Percentiles rank a stretch among this genome's conserved stretches.
Conservation (phyloP, 2,329 filamentous ascomycete genomes). For the Neofusicoccum cordaticola region DNA sequence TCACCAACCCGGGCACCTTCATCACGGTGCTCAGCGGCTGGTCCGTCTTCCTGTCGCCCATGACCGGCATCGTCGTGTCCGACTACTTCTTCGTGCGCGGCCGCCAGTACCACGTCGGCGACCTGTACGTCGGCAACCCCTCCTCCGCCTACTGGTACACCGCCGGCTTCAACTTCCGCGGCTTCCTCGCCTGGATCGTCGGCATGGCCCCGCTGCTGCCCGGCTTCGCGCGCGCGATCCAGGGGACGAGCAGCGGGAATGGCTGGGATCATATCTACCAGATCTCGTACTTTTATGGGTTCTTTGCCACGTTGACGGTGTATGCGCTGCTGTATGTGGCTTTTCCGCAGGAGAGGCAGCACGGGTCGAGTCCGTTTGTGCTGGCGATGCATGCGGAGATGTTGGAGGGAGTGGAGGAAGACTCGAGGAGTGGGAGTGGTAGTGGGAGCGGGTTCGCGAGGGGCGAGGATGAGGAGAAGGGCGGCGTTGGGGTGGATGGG, state of each 20-base stretch:
- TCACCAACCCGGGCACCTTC: conserved; percentile 17
- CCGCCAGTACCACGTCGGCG: conserved; percentile 24
- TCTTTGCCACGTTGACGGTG: neutral
- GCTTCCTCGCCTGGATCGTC: conserved; percentile 24
- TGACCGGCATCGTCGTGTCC: conserved; percentile 23
- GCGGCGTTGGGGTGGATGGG: neutral
- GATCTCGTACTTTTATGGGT: conserved; percentile 12
- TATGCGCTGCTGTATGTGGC: neutral
- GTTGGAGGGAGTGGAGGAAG: neutral
- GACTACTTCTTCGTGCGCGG: conserved; percentile 28
- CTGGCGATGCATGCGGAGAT: conserved; percentile 1
- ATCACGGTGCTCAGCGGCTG: conserved; percentile 26
- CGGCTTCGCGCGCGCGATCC: conserved; percentile 11
- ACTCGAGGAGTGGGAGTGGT: neutral
- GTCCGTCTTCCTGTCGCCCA: conserved; percentile 27
- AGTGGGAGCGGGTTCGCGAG: neutral
- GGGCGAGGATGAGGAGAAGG: neutral
- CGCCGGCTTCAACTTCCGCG: conserved; percentile 25
- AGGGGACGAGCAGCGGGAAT: neutral
- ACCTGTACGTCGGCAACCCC: conserved; percentile 22
- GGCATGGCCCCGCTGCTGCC: conserved; percentile 24
- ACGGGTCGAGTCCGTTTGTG: neutral
- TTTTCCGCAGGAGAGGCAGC: conserved; percentile 1
- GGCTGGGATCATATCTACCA: conserved; percentile 12
- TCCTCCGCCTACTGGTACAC: conserved; percentile 26